Conservation (phyloP, 768 basidiomycete genomes). For the Candolleomyces eurysporus region DNA sequence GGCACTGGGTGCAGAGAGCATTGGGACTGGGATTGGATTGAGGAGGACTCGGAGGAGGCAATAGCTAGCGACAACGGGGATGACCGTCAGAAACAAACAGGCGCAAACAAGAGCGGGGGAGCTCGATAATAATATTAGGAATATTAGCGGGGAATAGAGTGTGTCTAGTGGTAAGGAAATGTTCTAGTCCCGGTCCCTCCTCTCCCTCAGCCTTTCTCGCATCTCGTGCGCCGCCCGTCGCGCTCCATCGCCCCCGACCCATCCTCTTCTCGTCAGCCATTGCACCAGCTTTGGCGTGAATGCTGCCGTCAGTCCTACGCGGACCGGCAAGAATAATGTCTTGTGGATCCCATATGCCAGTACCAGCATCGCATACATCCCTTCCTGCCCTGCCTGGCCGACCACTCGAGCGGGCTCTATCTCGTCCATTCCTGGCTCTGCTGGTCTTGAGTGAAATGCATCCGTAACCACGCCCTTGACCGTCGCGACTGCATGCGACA, state of each 20-base stretch:
- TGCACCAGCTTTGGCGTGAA: conserved; percentile 83
- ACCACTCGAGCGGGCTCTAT: conserved; percentile 37
- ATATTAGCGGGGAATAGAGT: too few relatives aligned
- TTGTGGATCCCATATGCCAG: conserved; percentile 97
- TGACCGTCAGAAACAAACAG: conserved; percentile 6
- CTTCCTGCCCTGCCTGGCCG: conserved; percentile 52
- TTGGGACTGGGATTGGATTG: conserved; percentile 15
- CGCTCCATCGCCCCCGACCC: conserved; percentile 74
- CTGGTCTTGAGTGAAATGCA: conserved; percentile 49
- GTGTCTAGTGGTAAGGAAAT: background rate
- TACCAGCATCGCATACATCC: conserved; percentile 88
- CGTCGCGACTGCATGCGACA: conserved; percentile 61
- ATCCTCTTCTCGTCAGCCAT: conserved; percentile 79
- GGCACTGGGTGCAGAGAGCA: conserved; percentile 44
- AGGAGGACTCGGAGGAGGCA: too few relatives aligned
- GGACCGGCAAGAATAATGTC: conserved; percentile 83
- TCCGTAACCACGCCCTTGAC: conserved; percentile 48
- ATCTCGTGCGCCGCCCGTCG: conserved; percentile 58
- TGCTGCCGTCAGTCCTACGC: conserved; percentile 85
- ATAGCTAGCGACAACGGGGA: background rate
- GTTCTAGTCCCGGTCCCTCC: conserved; percentile 25
- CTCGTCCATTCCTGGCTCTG: conserved; percentile 69
- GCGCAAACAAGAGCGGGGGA: background rate
- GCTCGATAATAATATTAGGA: background rate
- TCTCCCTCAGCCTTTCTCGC: conserved; percentile 42